Conservation (phyloP, 2,329 filamentous ascomycete species). For the Periconia macrospinosa region DNA sequence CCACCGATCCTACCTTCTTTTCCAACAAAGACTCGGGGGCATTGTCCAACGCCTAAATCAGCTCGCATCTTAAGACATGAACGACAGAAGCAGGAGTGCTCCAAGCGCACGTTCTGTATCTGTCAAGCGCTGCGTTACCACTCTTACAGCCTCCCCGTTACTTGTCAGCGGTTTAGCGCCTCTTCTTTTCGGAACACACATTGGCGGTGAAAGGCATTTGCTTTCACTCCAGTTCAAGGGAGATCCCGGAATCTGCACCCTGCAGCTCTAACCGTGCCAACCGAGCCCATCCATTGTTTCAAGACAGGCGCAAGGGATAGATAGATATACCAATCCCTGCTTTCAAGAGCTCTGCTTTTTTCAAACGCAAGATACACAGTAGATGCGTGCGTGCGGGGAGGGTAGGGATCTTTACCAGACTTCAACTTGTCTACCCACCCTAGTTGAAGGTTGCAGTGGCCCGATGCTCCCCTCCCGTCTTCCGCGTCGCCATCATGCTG, state of each 20-base stretch:
- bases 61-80: conserved; percentile 12
- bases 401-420: neutral
- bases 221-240: neutral
- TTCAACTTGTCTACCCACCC: neutral
- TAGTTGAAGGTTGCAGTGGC: neutral
- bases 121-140: conserved; percentile 25
- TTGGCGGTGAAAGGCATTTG: neutral
- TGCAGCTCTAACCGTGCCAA: neutral
- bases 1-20: conserved; percentile 25
- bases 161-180: conserved; percentile 4
- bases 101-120: conserved; percentile 27
- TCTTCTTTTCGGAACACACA: neutral
- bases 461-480: neutral
- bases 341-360: neutral
- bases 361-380: neutral
- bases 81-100: conserved; percentile 3
- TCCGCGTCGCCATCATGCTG: neutral
- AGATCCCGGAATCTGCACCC: neutral
- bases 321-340: neutral
- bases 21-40: conserved; percentile 21
- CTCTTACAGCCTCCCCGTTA: conserved; percentile 10
- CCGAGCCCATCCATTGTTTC: conserved; percentile 1
- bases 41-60: conserved; percentile 14
- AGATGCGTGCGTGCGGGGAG: neutral
- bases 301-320: neutral